Evolutionary conservation across 805 yeast species (phyloP), one percentile per base, ranked within the genome.

Genomic region (Saccharomycopsis oosterbeekiorum): DNA sequence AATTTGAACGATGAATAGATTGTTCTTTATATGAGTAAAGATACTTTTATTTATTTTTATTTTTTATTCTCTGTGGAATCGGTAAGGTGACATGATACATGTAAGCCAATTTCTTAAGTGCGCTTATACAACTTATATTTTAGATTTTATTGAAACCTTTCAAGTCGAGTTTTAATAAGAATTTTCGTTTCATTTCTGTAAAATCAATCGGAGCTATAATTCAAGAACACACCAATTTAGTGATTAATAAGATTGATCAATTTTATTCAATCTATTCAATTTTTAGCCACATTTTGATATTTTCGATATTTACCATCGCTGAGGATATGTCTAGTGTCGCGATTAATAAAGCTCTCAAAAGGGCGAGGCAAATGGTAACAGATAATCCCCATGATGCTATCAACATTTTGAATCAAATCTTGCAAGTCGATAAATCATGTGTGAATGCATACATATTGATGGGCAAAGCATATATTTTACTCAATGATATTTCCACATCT

Each of bases 381-480:
- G 74, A 75, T 21, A 86, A 89, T 63, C 83, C 84, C 11, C 88
- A 83, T 42, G 78, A 79, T 29, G 89, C 89, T 4, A 72, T 85
- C 39, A 83, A 81, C 37, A 70, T 79, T 56, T 80, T 85, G 21
- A 74, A 81, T 34, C 80, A 82, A 42, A 85, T 83, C 2, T 70
- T 90, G 10, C 78, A 77, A 11, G 64, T 75, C 3, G 96, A 89
- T 63, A 74, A 77, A 2, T 66, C 76, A 8, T 81, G 82, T 70
- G 86, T 84, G 70, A 81, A 80, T 68, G 97, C 92, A 15, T 76
- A 78, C 66, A 78, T 88, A 3, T 84, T 91, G 67, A 74, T 81
- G 57, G 97, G 94, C 9, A 90, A 89, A 69, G 81, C 90, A 0
- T 75, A 79, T 61, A 84, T 83, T 62, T 69, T 80, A 9, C 66